Evolutionary conservation across 768 basidiomycete genomes (phyloP), one percentile per base, ranked within the genome.

Genomic region (Mrakia blollopis): DNA sequence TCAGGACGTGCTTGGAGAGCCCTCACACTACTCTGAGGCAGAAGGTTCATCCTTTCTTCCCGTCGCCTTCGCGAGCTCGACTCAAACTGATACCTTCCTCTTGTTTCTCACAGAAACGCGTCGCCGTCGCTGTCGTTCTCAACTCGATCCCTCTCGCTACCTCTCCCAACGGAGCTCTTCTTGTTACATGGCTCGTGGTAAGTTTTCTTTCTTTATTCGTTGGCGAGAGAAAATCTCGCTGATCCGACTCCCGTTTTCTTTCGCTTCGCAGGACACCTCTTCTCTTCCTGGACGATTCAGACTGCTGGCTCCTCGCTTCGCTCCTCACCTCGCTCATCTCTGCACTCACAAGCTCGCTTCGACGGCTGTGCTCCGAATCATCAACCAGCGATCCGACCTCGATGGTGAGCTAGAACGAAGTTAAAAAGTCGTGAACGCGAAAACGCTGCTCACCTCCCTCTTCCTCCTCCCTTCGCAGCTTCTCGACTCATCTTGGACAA

Each of bases 261-360:
- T 28, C 39, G 61, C 41, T 18, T 25, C 23, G 25, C 44, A 76
- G 75, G 76, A 99, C 82, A 91, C 92, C 0, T 97, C 94, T 65
- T 90, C 90, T 79, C 92, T 99, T 86, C 92, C 93, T 2, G 94
- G 94, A n/a, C 89, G 97, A 62, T 99, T 97, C 86, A 90, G 91
- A 77, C 86, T 99, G 69, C 87, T 98, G 67, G 94, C 97, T 1
- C 94, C 94, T 65, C 92, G 96, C 69, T 96, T 99, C 84, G 93
- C 94, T 0, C 93, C 97, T 67, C 96, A 98, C 82, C 87, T 98
- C 54, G 94, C 94, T 4, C 95, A 98, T 84, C 87, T 98, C 76
- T 98, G 95, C 86, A 97, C 94, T 4, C 97, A 99, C 86, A 98
- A 98, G 84, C 84, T 99, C 80, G 96, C 97, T 0, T 97, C 94